Percentiles rank a stretch among this genome's conserved stretches.
Evolutionary conservation across 495 filamentous ascomycete species (phyloP).

Genomic region (Cladorrhinum samala): DNA sequence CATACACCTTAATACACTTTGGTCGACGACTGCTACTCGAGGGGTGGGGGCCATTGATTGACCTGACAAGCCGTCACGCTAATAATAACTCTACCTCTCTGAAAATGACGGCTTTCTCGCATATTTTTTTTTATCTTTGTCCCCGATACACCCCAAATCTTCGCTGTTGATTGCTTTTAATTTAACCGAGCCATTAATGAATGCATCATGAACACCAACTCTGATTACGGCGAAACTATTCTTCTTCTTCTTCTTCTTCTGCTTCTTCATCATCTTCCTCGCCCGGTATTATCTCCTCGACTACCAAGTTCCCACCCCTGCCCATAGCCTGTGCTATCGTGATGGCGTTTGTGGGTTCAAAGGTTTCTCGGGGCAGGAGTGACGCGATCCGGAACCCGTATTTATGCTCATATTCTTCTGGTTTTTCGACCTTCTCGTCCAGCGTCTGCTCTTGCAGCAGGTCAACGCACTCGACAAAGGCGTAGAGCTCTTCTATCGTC

Average conservation of each 20-base stretch:
- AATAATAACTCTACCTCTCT: too few species aligned
- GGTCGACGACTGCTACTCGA: too few species aligned
- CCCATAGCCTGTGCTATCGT: slow-evolving; percentile 69
- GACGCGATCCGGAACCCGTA: slow-evolving; percentile 78
- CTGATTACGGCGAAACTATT: too few species aligned
- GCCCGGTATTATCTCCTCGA: slow-evolving; percentile 49
- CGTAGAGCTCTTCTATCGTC: slow-evolving; percentile 83
- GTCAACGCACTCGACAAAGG: slow-evolving; percentile 91
- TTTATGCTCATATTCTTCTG: slow-evolving; percentile 64
- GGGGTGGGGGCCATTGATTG: too few species aligned
- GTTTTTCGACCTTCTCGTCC: slow-evolving; percentile 41
- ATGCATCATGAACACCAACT: too few species aligned
- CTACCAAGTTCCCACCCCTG: slow-evolving; percentile 79
- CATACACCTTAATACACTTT: too few species aligned
- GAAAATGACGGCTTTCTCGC: too few species aligned
- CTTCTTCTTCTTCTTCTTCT: slow-evolving; percentile 2
- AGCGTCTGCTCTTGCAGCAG: slow-evolving; percentile 39
- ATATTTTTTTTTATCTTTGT: too few species aligned
- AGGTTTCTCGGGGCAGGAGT: slow-evolving; percentile 74
- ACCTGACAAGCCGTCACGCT: too few species aligned
- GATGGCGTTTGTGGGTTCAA: slow-evolving; percentile 57
- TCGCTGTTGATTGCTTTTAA: too few species aligned
- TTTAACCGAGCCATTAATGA: too few species aligned
- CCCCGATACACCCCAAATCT: too few species aligned
- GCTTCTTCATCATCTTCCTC: slow-evolving; percentile 27